phyloP scores from a whole-genome alignment of 164 flowering plant genomes.

The Pachysandra terminalis region DNA sequence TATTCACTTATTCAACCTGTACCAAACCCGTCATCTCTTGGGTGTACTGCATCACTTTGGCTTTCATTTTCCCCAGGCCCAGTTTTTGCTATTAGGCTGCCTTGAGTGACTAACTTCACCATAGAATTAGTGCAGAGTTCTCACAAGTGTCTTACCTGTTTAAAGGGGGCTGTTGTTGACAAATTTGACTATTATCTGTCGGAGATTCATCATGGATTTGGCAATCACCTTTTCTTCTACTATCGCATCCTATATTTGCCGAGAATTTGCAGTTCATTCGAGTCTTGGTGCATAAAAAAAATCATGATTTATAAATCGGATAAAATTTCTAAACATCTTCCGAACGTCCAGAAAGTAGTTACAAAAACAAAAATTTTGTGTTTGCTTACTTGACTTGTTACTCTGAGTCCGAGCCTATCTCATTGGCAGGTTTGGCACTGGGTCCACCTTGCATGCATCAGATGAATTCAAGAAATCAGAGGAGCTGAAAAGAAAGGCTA shows the following conservation, averaged over 20 bases:
- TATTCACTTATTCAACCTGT: too few relatives aligned
- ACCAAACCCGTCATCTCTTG: too few relatives aligned
- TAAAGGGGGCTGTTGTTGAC: background rate
- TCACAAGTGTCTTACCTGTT: background rate
- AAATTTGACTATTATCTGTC: background rate
- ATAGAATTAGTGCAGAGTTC: too few relatives aligned
- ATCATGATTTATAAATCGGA: too few relatives aligned
- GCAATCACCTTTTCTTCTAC: too few relatives aligned
- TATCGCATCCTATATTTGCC: background rate
- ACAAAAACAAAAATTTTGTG: too few relatives aligned
- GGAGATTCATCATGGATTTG: background rate
- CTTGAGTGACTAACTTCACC: too few relatives aligned
- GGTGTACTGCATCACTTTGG: too few relatives aligned
- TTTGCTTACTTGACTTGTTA: too few relatives aligned
- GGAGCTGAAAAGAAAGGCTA: constrained; percentile 83
- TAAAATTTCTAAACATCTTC: background rate
- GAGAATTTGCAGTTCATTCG: background rate
- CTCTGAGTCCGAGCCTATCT: background rate
- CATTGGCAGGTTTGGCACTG: constrained; percentile 71
- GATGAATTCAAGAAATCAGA: constrained; percentile 51
- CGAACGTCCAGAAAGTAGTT: background rate
- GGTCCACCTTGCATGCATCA: constrained; percentile 28
- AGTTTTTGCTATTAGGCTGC: too few relatives aligned
- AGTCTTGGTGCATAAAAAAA: background rate
- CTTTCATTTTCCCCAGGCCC: too few relatives aligned